Base-by-base conservation (phyloP, 2,329 filamentous ascomycete species). In the Colletotrichum eremochloae region DNA sequence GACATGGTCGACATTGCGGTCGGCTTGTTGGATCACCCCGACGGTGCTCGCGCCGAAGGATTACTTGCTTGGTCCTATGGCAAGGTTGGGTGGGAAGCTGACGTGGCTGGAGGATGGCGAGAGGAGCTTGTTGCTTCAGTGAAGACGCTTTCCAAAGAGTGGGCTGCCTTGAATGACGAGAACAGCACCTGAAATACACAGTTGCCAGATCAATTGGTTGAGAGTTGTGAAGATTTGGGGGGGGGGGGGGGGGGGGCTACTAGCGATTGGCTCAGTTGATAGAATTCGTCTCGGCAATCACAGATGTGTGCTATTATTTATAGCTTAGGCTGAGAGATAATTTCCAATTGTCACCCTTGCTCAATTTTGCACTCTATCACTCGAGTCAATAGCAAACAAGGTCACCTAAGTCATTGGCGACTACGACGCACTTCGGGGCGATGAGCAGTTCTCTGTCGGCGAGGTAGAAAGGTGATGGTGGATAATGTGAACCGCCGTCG, bases 11-110 rank as follows among this genome's bases (percentile, higher is more conserved):
- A 87, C 56, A 67, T 89, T 1, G 82, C 84, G 0, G 73, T 86
- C 3, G 86, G 86, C 0, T 68, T 88, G 5, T 64, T 89, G 2
- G 77, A 83, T n/a, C 77, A 83, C 0, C 79, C 81, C 0, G 81
- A 84, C 46, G 86, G 86, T 0, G 82, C 86, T 0, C 79, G 86
- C 29, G 86, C 84, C 0, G 86, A 88, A 72, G 79, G 80, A 0
- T 74, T 83, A 3, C 68, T 88, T 6, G 76, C 78, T 0, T 88
- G 86, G 86, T 72, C 78, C 1, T 79, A 82, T 44, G 85, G 82
- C 2, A 75, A 76, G 24, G 71, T 79, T 1, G 61, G 53, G 0
- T 81, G 77, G 72, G 78, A 79, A 61, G 71, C 79, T 8, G 82
- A 86, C 73, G 77, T 79, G 5, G 65, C 77, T 12, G 83, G 81